Percentiles rank a stretch among this genome's conserved stretches.
Conservation (phyloP, 2,329 filamentous ascomycete genomes). For the Cercospora sp. region DNA sequence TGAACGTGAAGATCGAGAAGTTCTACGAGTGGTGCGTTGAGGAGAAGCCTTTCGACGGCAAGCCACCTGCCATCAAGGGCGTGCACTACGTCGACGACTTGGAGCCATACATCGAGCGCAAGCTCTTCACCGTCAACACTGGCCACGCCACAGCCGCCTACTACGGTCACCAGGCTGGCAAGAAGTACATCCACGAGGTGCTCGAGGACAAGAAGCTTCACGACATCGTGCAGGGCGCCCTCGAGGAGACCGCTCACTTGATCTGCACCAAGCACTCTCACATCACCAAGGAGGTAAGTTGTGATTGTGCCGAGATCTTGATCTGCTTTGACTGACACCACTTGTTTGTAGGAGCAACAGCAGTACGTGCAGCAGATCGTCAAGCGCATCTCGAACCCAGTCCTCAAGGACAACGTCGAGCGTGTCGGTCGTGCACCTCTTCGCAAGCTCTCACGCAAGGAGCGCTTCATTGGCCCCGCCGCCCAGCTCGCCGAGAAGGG, state of each 20-base stretch:
- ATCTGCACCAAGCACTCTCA: conserved; percentile 78
- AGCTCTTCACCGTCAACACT: conserved; percentile 99
- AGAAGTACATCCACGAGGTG: conserved; percentile 86
- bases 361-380: conserved; percentile 92
- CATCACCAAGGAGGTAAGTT: conserved; percentile 74
- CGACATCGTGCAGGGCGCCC: conserved; percentile 72
- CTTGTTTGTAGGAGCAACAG: conserved; percentile 67
- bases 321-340: conserved; percentile 50
- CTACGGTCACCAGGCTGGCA: conserved; percentile 84
- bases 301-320: conserved; percentile 45
- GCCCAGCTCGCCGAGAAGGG: conserved; percentile 82
- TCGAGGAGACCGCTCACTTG: conserved; percentile 81
- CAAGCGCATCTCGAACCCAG: conserved; percentile 86
- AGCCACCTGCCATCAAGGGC: conserved; percentile 71
- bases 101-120: conserved; percentile 95
- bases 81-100: conserved; percentile 93
- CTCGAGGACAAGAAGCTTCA: conserved; percentile 79
- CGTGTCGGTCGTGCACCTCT: conserved; percentile 93
- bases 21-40: conserved; percentile 99
- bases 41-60: conserved; percentile 73
- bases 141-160: conserved; percentile 95
- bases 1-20: conserved; percentile 94
- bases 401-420: conserved; percentile 88
- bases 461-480: conserved; percentile 92
- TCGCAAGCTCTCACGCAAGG: conserved; percentile 89